These are phyloP conservation scores for Coemansia brasiliensis DNA, from an alignment of 192 early-diverging fungal genomes.

Conservation along the genomic window DNA sequence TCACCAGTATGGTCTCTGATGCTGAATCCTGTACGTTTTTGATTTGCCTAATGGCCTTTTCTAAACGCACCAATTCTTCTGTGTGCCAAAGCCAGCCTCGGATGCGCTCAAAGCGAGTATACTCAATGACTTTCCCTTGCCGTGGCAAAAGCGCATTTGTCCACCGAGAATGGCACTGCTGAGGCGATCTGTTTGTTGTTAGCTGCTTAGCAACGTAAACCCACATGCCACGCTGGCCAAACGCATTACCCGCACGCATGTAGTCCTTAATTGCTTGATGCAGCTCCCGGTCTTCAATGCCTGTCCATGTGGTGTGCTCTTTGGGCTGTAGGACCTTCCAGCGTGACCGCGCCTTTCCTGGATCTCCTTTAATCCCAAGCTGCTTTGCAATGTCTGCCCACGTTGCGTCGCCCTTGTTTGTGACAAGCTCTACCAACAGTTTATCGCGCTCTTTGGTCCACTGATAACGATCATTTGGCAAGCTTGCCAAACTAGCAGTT, in stretches of 20 bases:
- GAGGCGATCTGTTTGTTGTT: conserved; percentile 21
- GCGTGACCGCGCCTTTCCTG: conserved; percentile 26
- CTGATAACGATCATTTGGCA: conserved; percentile 5
- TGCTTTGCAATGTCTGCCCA: conserved; percentile 30
- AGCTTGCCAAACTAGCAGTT: neutral
- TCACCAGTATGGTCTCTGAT: neutral
- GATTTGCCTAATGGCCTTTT: conserved; percentile 7
- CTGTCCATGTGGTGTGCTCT: conserved; percentile 17
- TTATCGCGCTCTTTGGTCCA: conserved; percentile 47
- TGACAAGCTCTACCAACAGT: conserved; percentile 12
- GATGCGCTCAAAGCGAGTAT: conserved; percentile 27
- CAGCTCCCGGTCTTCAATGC: conserved; percentile 29
- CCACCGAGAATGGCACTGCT: conserved; percentile 43
- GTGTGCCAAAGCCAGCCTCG: conserved; percentile 33
- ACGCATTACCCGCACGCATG: conserved; percentile 1
- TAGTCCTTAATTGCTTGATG: conserved; percentile 17
- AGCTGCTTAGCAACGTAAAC: conserved; percentile 25
- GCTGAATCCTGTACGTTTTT: conserved; percentile 4
- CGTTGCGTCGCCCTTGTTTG: conserved; percentile 6
- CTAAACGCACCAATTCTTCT: conserved; percentile 14
- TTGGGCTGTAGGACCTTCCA: conserved; percentile 35
- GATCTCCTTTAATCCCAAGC: conserved; percentile 29
- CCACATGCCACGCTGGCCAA: conserved; percentile 26
- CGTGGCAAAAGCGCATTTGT: conserved; percentile 24
- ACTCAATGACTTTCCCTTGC: conserved; percentile 21